Conservation (phyloP, 1,284 basidiomycete species). For the Apiotrichum laibachii region DNA sequence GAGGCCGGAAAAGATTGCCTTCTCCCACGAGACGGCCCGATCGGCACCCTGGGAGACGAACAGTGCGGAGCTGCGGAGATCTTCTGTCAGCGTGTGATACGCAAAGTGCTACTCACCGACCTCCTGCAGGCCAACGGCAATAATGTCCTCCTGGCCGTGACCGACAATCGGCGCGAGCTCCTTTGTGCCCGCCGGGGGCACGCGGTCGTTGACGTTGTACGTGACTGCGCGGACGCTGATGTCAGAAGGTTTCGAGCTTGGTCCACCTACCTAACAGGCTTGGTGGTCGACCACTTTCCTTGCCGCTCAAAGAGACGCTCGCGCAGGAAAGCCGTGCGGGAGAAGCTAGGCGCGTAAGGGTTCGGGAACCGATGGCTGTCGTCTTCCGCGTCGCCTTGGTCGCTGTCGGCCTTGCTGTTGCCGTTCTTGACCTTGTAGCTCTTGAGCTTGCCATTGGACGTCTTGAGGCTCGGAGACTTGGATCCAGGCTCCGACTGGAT, state of each 20-base stretch:
- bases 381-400: background rate
- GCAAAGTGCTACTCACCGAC: conserved; percentile 27
- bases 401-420: background rate
- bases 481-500: no score
- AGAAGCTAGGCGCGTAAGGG: conserved; percentile 33
- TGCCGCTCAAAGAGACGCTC: conserved; percentile 33
- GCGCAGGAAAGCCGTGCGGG: conserved; percentile 32
- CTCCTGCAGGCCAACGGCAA: conserved; percentile 47
- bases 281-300: conserved; percentile 31
- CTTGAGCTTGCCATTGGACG: no score
- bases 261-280: conserved; percentile 16
- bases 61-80: conserved; percentile 39
- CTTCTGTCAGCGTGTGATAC: conserved; percentile 13
- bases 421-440: background rate
- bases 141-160: conserved; percentile 38
- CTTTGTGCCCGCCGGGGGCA: conserved; percentile 40
- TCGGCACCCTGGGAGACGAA: conserved; percentile 40
- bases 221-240: conserved; percentile 39
- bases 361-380: conserved; percentile 29
- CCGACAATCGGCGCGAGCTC: conserved; percentile 38
- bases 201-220: conserved; percentile 47
- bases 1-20: conserved; percentile 54
- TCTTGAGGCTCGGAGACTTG: no score
- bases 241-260: background rate
- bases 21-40: conserved; percentile 59